These are phyloP conservation scores for Apiotrichum laibachii DNA, from an alignment of 1,284 basidiomycete genomes.

Conservation along the genomic window DNA sequence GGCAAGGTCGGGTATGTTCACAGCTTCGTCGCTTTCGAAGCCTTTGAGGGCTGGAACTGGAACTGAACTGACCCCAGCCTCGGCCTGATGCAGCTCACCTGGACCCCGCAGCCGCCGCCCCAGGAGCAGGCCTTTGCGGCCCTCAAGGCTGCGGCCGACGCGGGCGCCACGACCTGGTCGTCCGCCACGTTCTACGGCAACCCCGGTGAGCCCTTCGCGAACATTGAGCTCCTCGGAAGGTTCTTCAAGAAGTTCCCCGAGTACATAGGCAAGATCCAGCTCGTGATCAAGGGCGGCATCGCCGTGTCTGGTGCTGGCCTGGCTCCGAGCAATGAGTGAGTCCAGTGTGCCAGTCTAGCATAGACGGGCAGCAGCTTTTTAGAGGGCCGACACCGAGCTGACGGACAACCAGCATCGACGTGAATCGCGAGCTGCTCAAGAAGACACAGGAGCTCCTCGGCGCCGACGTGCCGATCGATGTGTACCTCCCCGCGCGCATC, in stretches of 20 bases:
- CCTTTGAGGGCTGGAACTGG: not conserved
- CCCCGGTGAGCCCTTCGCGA: slow-evolving; percentile 30
- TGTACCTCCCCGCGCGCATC: slow-evolving; percentile 45
- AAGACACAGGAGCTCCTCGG: slow-evolving; percentile 51
- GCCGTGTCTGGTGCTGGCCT: slow-evolving; percentile 9
- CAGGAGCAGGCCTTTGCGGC: slow-evolving; percentile 62
- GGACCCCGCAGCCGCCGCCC: slow-evolving; percentile 51
- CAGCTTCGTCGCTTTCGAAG: not conserved
- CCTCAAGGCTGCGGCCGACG: slow-evolving; percentile 62
- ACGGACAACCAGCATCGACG: slow-evolving; percentile 45
- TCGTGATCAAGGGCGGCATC: slow-evolving; percentile 57
- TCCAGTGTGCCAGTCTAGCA: no score
- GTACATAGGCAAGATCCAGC: slow-evolving; percentile 57
- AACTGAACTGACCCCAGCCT: slow-evolving; percentile 14
- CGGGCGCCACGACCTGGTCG: slow-evolving; percentile 55
- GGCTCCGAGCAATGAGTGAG: slow-evolving; percentile 21
- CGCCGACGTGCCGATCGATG: slow-evolving; percentile 55
- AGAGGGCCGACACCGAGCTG: no score
- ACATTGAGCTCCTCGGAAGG: slow-evolving; percentile 42
- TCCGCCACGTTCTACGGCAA: slow-evolving; percentile 48
- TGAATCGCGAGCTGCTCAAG: slow-evolving; percentile 53
- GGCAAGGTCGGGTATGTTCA: slow-evolving; percentile 35
- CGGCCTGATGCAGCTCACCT: slow-evolving; percentile 62
- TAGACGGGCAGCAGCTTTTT: no score
- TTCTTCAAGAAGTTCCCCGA: slow-evolving; percentile 56